Percentiles rank a stretch among this genome's conserved stretches.
Conservation (phyloP, 768 basidiomycete genomes). For the Trametes punicea region DNA sequence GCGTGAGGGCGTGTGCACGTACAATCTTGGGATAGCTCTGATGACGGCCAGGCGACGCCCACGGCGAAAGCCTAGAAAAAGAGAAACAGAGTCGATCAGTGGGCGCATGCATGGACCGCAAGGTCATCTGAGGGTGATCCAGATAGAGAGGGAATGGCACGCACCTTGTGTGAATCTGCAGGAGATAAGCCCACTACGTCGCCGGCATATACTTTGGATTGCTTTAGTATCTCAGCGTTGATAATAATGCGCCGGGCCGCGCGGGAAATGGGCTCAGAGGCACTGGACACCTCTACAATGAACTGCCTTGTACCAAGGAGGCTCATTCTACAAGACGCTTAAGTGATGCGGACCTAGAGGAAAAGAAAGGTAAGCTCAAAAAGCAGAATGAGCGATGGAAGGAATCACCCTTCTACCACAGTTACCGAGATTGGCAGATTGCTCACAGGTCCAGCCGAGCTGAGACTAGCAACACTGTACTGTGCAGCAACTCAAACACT, state of each 20-base stretch:
- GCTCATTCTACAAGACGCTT: slow-evolving; percentile 14
- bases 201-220: slow-evolving; percentile 60
- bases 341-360: too few relatives aligned
- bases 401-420: too few relatives aligned
- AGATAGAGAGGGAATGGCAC: slow-evolving; percentile 9
- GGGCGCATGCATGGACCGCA: neutral
- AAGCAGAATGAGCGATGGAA: too few relatives aligned
- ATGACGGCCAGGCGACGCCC: slow-evolving; percentile 75
- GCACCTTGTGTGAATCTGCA: slow-evolving; percentile 36
- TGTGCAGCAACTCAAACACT: too few relatives aligned
- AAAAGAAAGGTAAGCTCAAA: too few relatives aligned
- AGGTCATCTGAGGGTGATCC: neutral
- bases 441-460: too few relatives aligned
- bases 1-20: slow-evolving; percentile 29
- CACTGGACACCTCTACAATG: slow-evolving; percentile 26
- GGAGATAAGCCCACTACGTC: slow-evolving; percentile 60
- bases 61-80: slow-evolving; percentile 53
- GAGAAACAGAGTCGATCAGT: neutral
- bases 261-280: slow-evolving; percentile 37
- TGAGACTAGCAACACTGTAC: too few relatives aligned
- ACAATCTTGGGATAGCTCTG: slow-evolving; percentile 59
- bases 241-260: slow-evolving; percentile 61
- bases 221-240: slow-evolving; percentile 59
- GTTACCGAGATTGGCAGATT: too few relatives aligned
- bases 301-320: slow-evolving; percentile 25